Evolutionary conservation across 2,329 filamentous ascomycete species (phyloP), one percentile per base, ranked within the genome.

Genomic region (Penicillium nordicum): DNA sequence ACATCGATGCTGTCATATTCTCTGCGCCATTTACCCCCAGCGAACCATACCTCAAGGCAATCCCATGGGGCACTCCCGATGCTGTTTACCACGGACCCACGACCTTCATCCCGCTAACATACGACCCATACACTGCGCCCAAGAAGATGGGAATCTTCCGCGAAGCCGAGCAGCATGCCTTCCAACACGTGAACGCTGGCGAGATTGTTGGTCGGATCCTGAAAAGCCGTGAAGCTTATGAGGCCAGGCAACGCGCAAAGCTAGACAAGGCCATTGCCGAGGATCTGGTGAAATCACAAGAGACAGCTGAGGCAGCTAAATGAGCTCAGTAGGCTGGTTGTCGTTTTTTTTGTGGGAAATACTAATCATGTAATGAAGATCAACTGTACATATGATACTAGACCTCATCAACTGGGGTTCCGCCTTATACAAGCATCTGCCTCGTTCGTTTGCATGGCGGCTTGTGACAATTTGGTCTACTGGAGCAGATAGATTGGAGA

Each of bases 21-120:
- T 90, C 89, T 37, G 91, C 94, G 0, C 94, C 94, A 1, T 96
- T 96, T 72, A 86, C 88, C 2, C 91, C 93, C 4, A 90, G 85
- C n/a, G 84, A 85, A 68, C 77, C 84, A 3, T 99, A 95, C 74
- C 83, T 99, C 41, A 81, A 81, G 57, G 80, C 84, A 1, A 80
- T 95, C 44, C 92, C 93, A 0, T 86, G 86, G 74, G 86, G 88
- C 48, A 83, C 82, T 5, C 90, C 92, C 14, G 81, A 88, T 66
- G 88, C 86, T 29, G 90, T 99, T 59, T 99, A 97, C 75, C 94
- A 99, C 76, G 94, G 94, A n/a, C 91, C 92, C 7, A 99, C 94
- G 0, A 84, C 89, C 12, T 97, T 96, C 72, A 94, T 96, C 79
- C 89, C 79, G 12, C 72, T 82, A 25, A 90, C 86, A 6, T 89